Conservation (phyloP, 139 green algal genomes). For the Chlorella sp. region DNA sequence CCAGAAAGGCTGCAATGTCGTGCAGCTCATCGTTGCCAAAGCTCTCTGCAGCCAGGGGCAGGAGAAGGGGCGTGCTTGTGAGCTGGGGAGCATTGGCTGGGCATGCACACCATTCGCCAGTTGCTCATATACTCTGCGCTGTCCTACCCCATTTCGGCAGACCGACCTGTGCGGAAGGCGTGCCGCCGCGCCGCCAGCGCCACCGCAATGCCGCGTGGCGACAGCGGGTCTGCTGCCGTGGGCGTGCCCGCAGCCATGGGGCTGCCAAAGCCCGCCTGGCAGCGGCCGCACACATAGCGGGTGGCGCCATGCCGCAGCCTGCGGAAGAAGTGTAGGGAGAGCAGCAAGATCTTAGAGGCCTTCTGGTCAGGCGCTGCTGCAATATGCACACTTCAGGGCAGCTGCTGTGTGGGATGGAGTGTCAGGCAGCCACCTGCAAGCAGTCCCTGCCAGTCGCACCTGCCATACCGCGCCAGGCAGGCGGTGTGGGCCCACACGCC, state of each 20-base stretch:
- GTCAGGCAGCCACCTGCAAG: no score
- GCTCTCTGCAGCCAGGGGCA: background rate
- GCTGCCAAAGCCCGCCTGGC: constrained; percentile 28
- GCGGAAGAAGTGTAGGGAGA: no score
- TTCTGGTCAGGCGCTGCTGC: no score
- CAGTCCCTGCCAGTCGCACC: constrained; percentile 6
- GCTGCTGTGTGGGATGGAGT: background rate
- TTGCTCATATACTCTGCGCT: no score
- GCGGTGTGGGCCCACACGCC: constrained; percentile 25
- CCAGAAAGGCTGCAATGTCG: constrained; percentile 29
- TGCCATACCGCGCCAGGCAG: constrained; percentile 25
- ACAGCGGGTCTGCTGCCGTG: constrained; percentile 14
- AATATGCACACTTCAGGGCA: background rate
- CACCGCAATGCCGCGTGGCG: constrained; percentile 6
- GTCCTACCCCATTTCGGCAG: no score
- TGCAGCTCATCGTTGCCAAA: constrained; percentile 20
- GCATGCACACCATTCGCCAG: no score
- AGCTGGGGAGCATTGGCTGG: no score
- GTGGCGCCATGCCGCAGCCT: background rate
- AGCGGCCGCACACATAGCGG: constrained; percentile 14
- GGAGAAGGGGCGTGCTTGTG: no score
- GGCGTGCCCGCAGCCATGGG: constrained; percentile 9
- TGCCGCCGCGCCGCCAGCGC: constrained; percentile 17
- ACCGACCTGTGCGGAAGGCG: constrained; percentile 9
- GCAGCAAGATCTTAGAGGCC: no score